Conservation (phyloP, 441 rosid species). For the Metrosideros polymorpha region DNA sequence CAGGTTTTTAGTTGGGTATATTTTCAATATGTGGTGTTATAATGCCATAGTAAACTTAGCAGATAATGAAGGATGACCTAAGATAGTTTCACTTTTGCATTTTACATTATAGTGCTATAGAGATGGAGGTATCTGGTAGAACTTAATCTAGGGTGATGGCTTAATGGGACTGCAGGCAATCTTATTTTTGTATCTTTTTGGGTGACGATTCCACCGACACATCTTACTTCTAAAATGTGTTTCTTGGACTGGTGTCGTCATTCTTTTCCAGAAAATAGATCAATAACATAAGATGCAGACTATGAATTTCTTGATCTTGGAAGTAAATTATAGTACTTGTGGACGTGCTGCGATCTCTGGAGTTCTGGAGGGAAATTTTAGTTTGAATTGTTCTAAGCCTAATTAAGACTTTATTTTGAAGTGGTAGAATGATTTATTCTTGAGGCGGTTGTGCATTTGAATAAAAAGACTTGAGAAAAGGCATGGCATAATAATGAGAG, state of each 20-base stretch:
- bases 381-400: neutral
- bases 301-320: neutral
- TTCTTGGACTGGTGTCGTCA: neutral
- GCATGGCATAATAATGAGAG: neutral
- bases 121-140: neutral
- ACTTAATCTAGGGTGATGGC: neutral
- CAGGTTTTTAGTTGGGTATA: neutral
- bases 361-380: neutral
- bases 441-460: neutral
- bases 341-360: neutral
- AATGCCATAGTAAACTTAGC: neutral
- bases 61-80: neutral
- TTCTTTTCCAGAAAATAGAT: neutral
- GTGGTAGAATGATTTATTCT: neutral
- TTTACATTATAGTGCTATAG: neutral
- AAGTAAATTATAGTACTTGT: neutral
- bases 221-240: neutral
- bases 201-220: neutral
- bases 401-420: neutral
- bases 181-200: neutral
- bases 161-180: neutral
- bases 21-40: neutral
- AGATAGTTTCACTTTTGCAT: neutral
- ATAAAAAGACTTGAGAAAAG: neutral
- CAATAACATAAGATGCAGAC: neutral